phyloP scores from a whole-genome alignment of 2,329 filamentous ascomycete species.

The Podosphaera aphanis region DNA sequence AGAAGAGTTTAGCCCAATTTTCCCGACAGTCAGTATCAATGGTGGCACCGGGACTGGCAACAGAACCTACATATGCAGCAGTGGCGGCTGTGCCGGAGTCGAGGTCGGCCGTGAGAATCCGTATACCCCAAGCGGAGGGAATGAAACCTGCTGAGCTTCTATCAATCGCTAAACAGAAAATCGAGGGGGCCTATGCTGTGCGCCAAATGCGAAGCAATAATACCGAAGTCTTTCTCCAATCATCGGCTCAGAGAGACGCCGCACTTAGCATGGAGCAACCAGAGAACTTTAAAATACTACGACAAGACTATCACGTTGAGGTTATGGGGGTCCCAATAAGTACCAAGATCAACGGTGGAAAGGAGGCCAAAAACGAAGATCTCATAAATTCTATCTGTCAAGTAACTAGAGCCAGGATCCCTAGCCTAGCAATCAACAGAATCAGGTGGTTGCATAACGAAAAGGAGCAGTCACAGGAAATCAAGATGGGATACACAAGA shows the following conservation, averaged over 20 bases:
- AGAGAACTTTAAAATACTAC: neutral
- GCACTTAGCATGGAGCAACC: neutral
- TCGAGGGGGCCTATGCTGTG: neutral
- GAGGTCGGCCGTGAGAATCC: neutral
- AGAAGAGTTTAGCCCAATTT: neutral
- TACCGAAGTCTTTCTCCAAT: neutral
- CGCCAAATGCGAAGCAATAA: neutral
- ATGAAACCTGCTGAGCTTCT: neutral
- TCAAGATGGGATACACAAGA: neutral
- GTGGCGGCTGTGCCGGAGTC: neutral
- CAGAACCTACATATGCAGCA: no score
- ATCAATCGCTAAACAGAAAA: neutral
- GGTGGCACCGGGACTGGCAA: neutral
- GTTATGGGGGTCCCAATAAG: neutral
- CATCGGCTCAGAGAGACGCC: neutral
- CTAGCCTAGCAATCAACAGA: neutral
- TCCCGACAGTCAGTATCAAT: neutral
- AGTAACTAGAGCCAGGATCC: neutral
- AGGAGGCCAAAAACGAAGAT: neutral
- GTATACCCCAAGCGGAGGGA: neutral
- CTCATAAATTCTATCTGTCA: neutral
- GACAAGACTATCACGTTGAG: neutral
- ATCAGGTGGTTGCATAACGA: neutral
- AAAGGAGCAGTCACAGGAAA: neutral
- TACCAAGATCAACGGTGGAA: neutral